Conservation (phyloP, 352 stramenopile genomes). For the Globisporangium solare region DNA sequence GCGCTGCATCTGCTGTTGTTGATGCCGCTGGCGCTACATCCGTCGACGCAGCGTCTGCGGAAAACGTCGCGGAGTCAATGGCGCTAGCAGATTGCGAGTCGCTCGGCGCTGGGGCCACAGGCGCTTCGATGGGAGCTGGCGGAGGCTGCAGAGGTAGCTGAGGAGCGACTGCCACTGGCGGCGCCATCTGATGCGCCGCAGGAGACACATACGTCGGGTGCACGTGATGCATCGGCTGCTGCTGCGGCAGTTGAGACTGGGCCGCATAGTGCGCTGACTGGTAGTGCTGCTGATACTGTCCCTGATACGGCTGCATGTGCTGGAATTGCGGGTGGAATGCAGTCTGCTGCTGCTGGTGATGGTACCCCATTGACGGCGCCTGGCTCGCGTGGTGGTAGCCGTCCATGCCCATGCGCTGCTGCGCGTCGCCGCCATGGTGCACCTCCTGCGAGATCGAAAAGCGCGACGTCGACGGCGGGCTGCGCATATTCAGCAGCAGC, state of each 20-base stretch:
- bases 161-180: not conserved
- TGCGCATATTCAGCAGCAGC: conserved; percentile 13
- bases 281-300: not conserved
- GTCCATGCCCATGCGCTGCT: conserved; percentile 1
- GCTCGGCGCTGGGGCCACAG: not conserved
- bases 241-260: not conserved
- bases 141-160: not conserved
- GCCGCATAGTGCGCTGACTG: not conserved
- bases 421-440: not conserved
- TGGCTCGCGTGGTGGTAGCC: conserved; percentile 6
- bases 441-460: conserved; percentile 14
- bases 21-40: too few relatives aligned
- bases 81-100: too few relatives aligned
- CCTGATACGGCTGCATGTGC: not conserved
- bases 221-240: not conserved
- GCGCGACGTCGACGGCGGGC: conserved; percentile 2
- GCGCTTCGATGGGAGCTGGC: not conserved
- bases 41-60: too few relatives aligned
- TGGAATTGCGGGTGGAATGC: not conserved
- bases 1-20: too few relatives aligned
- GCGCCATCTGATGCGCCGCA: not conserved
- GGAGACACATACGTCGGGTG: not conserved
- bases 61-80: too few relatives aligned
- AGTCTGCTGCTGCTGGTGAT: not conserved
- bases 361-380: not conserved